These are phyloP conservation scores for Anacardium occidentale DNA, from an alignment of 345 rosid species.

Conservation along the genomic window DNA sequence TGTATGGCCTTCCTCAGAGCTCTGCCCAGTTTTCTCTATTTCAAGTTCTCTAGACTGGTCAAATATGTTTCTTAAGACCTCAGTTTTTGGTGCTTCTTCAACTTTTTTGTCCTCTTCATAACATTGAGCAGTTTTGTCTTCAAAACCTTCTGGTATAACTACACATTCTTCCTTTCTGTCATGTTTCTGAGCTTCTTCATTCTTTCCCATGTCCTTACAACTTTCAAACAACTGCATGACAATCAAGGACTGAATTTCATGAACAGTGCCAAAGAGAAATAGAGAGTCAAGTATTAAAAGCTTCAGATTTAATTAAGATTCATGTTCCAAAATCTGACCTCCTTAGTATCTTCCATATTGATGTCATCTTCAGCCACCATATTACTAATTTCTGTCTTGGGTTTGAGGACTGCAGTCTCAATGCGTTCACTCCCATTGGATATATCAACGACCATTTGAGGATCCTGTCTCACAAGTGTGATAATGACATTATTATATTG, in stretches of 20 bases:
- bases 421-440: background rate
- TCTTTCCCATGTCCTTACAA: conserved; percentile 18
- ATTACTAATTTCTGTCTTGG: background rate
- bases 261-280: background rate
- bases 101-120: conserved; percentile 13
- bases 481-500: background rate
- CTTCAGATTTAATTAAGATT: background rate
- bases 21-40: conserved; percentile 10
- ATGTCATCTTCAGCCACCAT: conserved; percentile 21
- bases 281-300: background rate
- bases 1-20: conserved; percentile 3
- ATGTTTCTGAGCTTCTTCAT: conserved; percentile 1
- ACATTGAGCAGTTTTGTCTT: conserved; percentile 15
- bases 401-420: background rate
- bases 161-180: conserved; percentile 18
- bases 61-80: conserved; percentile 23
- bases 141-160: conserved; percentile 17
- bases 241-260: background rate
- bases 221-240: conserved; percentile 27
- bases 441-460: background rate
- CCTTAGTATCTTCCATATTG: conserved; percentile 25
- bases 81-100: conserved; percentile 15
- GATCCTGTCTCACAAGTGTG: conserved; percentile 1
- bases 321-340: conserved; percentile 21
- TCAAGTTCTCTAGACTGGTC: conserved; percentile 8